A percentile compares a stretch with the other conserved stretches of the same genome.
phyloP scores from a whole-genome alignment of 1,284 basidiomycete species.

The Omphalotus olearius region DNA sequence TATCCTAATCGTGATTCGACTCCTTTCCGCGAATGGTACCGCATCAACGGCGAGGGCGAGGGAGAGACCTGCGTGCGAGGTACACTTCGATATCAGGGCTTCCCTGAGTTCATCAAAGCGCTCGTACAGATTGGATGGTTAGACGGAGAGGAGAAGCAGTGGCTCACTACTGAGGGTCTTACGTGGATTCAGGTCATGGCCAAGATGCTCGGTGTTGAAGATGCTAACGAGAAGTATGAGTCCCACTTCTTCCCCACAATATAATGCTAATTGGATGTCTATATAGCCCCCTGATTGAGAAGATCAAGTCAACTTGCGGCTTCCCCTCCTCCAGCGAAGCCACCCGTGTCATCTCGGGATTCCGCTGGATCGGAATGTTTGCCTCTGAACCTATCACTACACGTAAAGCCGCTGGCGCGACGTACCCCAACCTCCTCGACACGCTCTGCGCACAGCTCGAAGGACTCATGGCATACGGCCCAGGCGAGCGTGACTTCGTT shows the following conservation, averaged over 20 bases:
- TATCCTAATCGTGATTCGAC: slow-evolving; percentile 98
- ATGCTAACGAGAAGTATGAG: slow-evolving; percentile 34
- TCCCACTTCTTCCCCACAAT: too few species aligned
- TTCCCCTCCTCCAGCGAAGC: slow-evolving; percentile 74
- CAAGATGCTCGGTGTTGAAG: slow-evolving; percentile 72
- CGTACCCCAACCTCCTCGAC: slow-evolving; percentile 72
- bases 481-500: slow-evolving; percentile 92
- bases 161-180: slow-evolving; percentile 68
- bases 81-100: slow-evolving; percentile 95
- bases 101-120: slow-evolving; percentile 94
- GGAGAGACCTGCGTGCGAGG: slow-evolving; percentile 91
- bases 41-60: slow-evolving; percentile 69
- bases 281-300: slow-evolving; percentile 34
- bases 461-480: slow-evolving; percentile 87
- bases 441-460: slow-evolving; percentile 93
- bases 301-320: slow-evolving; percentile 63
- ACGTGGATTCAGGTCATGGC: slow-evolving; percentile 84
- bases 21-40: slow-evolving; percentile 84
- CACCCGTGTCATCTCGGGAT: slow-evolving; percentile 77
- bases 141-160: slow-evolving; percentile 73
- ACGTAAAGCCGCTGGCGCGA: slow-evolving; percentile 40
- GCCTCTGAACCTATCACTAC: slow-evolving; percentile 63
- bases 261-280: too few species aligned
- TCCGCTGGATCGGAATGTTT: slow-evolving; percentile 95
- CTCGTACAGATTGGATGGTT: slow-evolving; percentile 91